Percentiles rank a stretch among this genome's conserved stretches.
Evolutionary conservation across 805 yeast genomes (phyloP).

Genomic region (Wickerhamiella australiensis): DNA sequence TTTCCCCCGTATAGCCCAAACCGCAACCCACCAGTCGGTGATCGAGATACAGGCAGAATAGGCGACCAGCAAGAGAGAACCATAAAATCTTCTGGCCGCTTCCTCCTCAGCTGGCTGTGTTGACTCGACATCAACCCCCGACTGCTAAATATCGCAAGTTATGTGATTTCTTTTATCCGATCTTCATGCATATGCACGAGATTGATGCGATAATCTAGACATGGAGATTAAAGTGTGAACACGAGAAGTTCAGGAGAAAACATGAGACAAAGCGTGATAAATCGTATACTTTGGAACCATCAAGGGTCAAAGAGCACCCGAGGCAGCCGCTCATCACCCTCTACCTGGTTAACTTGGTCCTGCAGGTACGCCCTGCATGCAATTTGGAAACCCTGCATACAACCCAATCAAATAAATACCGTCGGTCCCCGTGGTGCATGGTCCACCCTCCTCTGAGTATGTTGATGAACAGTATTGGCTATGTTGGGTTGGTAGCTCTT

Average conservation of each 20-base stretch:
- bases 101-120: too few relatives aligned
- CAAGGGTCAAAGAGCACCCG: too few relatives aligned
- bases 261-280: too few relatives aligned
- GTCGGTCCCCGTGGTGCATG: neutral
- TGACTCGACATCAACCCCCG: too few relatives aligned
- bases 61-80: too few relatives aligned
- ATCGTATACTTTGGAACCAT: too few relatives aligned
- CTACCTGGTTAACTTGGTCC: neutral
- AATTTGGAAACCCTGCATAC: neutral
- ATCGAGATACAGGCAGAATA: too few relatives aligned
- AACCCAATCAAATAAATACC: neutral
- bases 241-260: neutral
- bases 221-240: neutral
- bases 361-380: neutral
- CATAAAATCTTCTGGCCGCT: too few relatives aligned
- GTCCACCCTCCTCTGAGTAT: neutral
- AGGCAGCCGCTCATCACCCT: too few relatives aligned
- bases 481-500: neutral
- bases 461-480: neutral
- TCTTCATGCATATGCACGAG: slow-evolving; percentile 2
- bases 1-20: too few relatives aligned
- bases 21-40: too few relatives aligned
- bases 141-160: neutral
- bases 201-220: neutral
- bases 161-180: neutral